phyloP scores from a whole-genome alignment of 2,329 filamentous ascomycete genomes.

The Exophiala oligosperma region DNA sequence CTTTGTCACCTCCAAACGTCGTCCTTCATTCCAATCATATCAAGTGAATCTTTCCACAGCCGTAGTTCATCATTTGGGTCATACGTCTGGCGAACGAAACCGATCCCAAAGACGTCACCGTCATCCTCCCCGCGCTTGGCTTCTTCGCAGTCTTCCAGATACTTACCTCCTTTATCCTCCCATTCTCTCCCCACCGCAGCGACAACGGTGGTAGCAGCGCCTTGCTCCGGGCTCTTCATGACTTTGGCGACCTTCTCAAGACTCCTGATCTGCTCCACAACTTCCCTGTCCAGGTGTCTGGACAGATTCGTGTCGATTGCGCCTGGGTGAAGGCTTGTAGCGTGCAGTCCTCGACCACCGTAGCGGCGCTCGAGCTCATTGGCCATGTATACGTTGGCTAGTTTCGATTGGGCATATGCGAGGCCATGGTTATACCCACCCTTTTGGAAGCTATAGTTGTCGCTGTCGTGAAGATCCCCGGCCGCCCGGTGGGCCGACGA shows the following conservation, averaged over 20 bases:
- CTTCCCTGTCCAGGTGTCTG: conserved; percentile 23
- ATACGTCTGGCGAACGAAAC: conserved; percentile 30
- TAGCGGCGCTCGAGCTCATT: conserved; percentile 54
- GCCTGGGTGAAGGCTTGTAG: conserved; percentile 49
- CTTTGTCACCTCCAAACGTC: neutral
- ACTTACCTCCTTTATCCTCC: conserved; percentile 36
- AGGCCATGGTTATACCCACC: conserved; percentile 36
- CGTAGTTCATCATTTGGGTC: conserved; percentile 32
- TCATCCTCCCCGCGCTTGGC: conserved; percentile 21
- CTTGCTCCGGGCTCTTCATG: conserved; percentile 37
- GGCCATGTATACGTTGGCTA: conserved; percentile 53
- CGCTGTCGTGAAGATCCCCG: conserved; percentile 31
- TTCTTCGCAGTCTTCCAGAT: conserved; percentile 35
- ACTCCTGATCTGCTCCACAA: conserved; percentile 8
- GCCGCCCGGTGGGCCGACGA: conserved; percentile 44
- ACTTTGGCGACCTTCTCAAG: conserved; percentile 15
- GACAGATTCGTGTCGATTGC: conserved; percentile 36
- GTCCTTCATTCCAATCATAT: conserved; percentile 22
- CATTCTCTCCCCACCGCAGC: conserved; percentile 37
- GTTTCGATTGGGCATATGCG: conserved; percentile 53
- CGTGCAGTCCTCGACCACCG: conserved; percentile 45
- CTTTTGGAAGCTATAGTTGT: conserved; percentile 44
- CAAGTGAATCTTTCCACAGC: conserved; percentile 34
- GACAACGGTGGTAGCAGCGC: conserved; percentile 41
- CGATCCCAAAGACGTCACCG: conserved; percentile 12